A percentile compares a stretch with the other conserved stretches of the same genome.
phyloP scores from a whole-genome alignment of 169 alveolate genomes.

The Amoebophrya sp. region DNA sequence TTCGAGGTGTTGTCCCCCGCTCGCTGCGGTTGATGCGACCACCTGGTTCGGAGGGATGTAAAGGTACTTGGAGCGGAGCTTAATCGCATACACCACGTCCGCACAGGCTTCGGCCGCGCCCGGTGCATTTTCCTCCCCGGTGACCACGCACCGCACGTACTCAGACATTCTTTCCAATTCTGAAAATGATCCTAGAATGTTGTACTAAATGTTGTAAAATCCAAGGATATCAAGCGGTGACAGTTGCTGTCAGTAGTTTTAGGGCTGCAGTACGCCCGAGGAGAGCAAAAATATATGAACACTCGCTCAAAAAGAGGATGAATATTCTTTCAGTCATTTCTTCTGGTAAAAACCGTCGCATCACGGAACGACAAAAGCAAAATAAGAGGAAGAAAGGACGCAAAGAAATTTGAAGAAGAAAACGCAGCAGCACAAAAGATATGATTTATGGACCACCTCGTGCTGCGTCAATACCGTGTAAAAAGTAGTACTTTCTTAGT shows the following conservation, averaged over 20 bases:
- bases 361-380: neutral
- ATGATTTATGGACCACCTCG: too few relatives aligned
- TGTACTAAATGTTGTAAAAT: neutral
- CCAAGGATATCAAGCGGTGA: neutral
- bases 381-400: too few relatives aligned
- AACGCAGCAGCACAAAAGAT: too few relatives aligned
- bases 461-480: too few relatives aligned
- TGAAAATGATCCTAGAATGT: neutral
- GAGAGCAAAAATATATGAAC: neutral
- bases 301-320: neutral
- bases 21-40: too few relatives aligned
- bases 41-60: too few relatives aligned
- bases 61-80: neutral
- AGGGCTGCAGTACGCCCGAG: neutral
- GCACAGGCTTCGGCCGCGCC: neutral
- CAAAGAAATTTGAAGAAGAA: too few relatives aligned
- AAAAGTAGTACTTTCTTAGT: too few relatives aligned
- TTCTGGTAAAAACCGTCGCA: neutral
- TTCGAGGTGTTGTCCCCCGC: too few relatives aligned
- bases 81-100: neutral
- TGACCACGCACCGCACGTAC: neutral
- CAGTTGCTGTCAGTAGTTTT: neutral
- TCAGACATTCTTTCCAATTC: neutral
- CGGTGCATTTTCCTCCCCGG: neutral
- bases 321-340: neutral